Conservation (phyloP, 1,284 basidiomycete genomes). For the Cryptococcus sp. region DNA sequence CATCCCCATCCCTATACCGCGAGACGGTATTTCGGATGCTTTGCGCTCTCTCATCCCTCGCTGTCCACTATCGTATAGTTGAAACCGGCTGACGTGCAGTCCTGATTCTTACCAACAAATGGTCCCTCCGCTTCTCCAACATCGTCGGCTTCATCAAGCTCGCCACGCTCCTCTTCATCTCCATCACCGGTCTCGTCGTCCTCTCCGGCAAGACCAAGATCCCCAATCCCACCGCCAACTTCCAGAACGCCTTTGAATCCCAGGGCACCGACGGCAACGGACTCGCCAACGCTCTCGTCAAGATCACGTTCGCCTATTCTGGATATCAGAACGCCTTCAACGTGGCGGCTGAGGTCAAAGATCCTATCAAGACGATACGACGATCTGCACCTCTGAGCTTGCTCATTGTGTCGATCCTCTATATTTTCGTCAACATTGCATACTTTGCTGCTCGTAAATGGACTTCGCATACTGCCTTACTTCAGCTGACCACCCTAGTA, state of each 20-base stretch:
- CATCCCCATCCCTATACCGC: too few relatives aligned
- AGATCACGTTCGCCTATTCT: slow-evolving; percentile 20
- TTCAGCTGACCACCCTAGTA: slow-evolving; percentile 18
- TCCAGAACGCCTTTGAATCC: slow-evolving; percentile 51
- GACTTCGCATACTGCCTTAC: too few relatives aligned
- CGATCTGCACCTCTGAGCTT: slow-evolving; percentile 29
- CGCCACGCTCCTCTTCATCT: slow-evolving; percentile 8
- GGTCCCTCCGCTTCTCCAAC: not conserved
- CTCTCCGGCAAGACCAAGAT: slow-evolving; percentile 50
- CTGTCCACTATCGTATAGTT: too few relatives aligned
- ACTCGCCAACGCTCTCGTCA: slow-evolving; percentile 44
- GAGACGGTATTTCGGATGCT: too few relatives aligned
- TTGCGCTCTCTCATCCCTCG: too few relatives aligned
- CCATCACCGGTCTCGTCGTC: slow-evolving; percentile 52
- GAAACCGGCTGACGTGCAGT: too few relatives aligned
- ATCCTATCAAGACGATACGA: slow-evolving; percentile 34
- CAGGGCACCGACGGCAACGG: slow-evolving; percentile 48
- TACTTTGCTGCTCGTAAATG: slow-evolving; percentile 41
- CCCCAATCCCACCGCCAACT: slow-evolving; percentile 47
- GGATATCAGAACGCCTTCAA: slow-evolving; percentile 52
- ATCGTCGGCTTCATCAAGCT: not conserved
- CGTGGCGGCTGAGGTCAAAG: slow-evolving; percentile 50
- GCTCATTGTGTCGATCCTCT: slow-evolving; percentile 28
- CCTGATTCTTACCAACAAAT: not conserved
- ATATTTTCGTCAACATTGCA: slow-evolving; percentile 34